phyloP scores from a whole-genome alignment of 1,284 basidiomycete genomes.

The Clitocybe nebularis region DNA sequence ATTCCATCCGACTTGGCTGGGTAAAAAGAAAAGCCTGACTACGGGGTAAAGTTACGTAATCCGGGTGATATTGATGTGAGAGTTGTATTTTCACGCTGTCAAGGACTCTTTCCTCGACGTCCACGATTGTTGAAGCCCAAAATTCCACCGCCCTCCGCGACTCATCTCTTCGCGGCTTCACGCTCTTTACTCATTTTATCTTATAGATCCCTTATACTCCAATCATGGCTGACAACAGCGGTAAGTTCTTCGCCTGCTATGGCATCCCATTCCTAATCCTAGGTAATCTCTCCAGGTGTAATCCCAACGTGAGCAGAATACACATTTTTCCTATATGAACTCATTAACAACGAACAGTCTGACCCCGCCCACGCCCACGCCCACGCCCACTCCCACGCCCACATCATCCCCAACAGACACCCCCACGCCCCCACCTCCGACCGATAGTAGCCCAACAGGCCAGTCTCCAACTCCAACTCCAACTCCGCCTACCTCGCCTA shows the following conservation, averaged over 20 bases:
- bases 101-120: not conserved
- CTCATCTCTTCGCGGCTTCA: not conserved
- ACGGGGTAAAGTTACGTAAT: not conserved
- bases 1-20: too few species aligned
- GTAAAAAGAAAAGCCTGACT: too few species aligned
- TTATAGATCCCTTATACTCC: not conserved
- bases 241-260: not conserved
- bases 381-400: not conserved
- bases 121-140: not conserved
- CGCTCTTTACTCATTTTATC: not conserved
- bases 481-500: not conserved
- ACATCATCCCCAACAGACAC: not conserved
- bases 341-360: not conserved
- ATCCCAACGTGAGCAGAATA: not conserved
- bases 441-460: not conserved
- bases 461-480: not conserved
- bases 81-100: not conserved
- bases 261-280: too few species aligned
- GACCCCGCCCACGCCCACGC: not conserved
- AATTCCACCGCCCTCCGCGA: constrained; percentile 3
- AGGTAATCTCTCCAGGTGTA: too few species aligned
- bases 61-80: not conserved
- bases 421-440: not conserved
- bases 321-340: not conserved
- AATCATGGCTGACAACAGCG: not conserved